These are phyloP conservation scores for Linnemannia exigua DNA, from an alignment of 192 early-diverging fungal species.

Conservation along the genomic window DNA sequence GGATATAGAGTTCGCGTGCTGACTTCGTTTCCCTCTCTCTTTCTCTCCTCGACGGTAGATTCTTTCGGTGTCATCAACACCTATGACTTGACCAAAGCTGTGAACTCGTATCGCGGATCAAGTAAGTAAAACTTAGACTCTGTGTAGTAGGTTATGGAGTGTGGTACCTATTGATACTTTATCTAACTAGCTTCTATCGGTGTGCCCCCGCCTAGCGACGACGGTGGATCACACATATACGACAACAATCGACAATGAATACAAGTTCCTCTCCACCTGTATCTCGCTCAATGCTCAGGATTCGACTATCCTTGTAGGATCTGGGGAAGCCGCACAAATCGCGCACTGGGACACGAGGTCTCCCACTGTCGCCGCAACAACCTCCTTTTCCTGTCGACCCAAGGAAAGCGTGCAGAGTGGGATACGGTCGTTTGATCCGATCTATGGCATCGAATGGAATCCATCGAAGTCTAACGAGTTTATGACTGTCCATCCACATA, in stretches of 20 bases:
- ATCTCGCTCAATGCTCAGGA: conserved; percentile 34
- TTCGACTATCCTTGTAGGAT: conserved; percentile 27
- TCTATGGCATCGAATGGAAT: conserved; percentile 35
- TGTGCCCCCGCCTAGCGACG: neutral
- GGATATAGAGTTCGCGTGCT: too few species aligned
- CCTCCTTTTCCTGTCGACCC: conserved; percentile 4
- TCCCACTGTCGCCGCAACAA: neutral
- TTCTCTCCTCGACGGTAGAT: neutral
- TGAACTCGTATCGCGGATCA: neutral
- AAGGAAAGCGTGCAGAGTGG: neutral
- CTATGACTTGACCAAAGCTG: conserved; percentile 29
- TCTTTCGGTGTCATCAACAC: conserved; percentile 1
- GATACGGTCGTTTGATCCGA: neutral
- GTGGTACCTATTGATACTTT: too few species aligned
- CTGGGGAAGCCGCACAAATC: conserved; percentile 24
- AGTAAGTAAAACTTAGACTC: neutral
- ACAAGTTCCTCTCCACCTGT: conserved; percentile 15
- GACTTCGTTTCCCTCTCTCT: too few species aligned
- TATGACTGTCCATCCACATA: conserved; percentile 13
- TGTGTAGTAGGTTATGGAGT: too few species aligned
- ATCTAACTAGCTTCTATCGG: too few species aligned
- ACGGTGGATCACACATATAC: neutral
- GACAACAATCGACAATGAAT: conserved; percentile 2
- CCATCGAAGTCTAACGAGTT: conserved; percentile 38
- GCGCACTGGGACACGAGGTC: conserved; percentile 38